These are phyloP conservation scores for Citrus unshiu DNA, from an alignment of 345 rosid species.

Conservation along the genomic window DNA sequence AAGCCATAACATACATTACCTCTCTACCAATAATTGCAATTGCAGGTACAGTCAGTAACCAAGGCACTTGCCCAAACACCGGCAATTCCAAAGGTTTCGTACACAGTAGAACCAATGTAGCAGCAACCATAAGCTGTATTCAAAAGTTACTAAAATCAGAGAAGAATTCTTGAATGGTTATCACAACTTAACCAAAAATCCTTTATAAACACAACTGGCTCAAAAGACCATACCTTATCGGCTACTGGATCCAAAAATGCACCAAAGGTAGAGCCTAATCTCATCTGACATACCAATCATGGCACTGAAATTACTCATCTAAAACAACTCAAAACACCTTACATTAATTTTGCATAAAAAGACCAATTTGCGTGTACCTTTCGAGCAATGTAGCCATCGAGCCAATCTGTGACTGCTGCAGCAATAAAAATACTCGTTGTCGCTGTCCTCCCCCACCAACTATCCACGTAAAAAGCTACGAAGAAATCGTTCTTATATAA, in stretches of 20 bases:
- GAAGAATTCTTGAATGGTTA: neutral
- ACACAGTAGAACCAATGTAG: slow-evolving; percentile 83
- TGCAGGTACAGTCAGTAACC: slow-evolving; percentile 85
- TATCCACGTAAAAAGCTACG: slow-evolving; percentile 83
- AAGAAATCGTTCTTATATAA: slow-evolving; percentile 1
- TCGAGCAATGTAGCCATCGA: slow-evolving; percentile 94
- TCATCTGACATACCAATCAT: slow-evolving; percentile 55
- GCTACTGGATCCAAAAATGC: slow-evolving; percentile 99
- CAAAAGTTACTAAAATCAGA: slow-evolving; percentile 10
- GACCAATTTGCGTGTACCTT: slow-evolving; percentile 44
- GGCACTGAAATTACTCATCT: neutral
- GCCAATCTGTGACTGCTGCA: slow-evolving; percentile 99
- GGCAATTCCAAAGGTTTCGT: slow-evolving; percentile 62
- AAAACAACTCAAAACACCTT: neutral
- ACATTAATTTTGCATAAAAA: neutral
- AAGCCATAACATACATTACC: slow-evolving; percentile 41
- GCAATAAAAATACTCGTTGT: slow-evolving; percentile 86
- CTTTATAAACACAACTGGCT: neutral
- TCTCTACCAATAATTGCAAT: slow-evolving; percentile 93
- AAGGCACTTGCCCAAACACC: slow-evolving; percentile 58
- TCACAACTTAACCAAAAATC: neutral
- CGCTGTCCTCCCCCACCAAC: slow-evolving; percentile 90
- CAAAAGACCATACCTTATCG: slow-evolving; percentile 61
- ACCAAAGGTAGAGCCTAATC: slow-evolving; percentile 82
- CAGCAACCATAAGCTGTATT: slow-evolving; percentile 97